Conservation (phyloP, 2,329 filamentous ascomycete species). For the Cladosporium sp. region DNA sequence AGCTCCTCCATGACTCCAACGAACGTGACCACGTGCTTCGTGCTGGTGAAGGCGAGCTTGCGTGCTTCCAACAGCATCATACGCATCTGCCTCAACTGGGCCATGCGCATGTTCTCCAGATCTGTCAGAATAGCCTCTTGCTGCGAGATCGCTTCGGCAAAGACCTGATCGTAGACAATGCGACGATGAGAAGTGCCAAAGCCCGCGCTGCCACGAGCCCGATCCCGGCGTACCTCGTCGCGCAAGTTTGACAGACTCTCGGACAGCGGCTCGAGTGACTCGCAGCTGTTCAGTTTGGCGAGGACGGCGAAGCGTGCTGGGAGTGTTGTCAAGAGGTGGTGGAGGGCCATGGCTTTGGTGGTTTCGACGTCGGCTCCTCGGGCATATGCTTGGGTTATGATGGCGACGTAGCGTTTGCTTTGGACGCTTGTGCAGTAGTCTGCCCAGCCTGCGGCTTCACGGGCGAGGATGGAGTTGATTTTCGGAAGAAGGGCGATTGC, state of each 20-base stretch:
- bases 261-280: neutral
- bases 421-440: neutral
- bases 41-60: neutral
- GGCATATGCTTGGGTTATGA: neutral
- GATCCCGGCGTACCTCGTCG: neutral
- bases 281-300: neutral
- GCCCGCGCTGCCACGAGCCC: neutral
- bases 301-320: neutral
- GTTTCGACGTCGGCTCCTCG: neutral
- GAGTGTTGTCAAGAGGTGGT: neutral
- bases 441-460: neutral
- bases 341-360: neutral
- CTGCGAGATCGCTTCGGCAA: neutral
- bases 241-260: neutral
- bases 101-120: neutral
- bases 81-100: neutral
- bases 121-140: neutral
- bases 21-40: neutral
- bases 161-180: too few relatives aligned
- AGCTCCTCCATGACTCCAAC: neutral
- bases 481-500: conserved; percentile 6
- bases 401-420: neutral
- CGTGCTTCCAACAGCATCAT: neutral
- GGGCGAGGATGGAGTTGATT: neutral
- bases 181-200: neutral